Base-by-base conservation (phyloP, 1,284 basidiomycete species). In the Puccinia polysora region DNA sequence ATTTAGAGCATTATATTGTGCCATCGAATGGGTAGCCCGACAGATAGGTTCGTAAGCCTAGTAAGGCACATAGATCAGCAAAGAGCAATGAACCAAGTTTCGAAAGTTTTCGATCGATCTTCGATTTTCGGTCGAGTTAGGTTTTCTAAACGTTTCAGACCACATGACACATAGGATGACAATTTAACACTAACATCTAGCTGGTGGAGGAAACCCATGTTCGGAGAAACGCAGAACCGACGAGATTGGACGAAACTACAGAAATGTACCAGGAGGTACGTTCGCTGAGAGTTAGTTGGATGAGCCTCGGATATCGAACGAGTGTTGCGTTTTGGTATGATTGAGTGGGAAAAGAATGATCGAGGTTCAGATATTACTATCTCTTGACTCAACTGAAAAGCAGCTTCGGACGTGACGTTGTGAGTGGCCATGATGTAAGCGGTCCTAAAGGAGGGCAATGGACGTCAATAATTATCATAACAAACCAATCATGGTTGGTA, bases 41-140 rank as follows among this genome's bases (percentile, higher is more conserved):
- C 90, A 91, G 76, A 94, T 93, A 4, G 90, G 88, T 80, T 92
- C 90, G 75, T 92, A 94, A 81, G 93, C 89, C 89, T 90, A 32
- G 43, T 25, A n/a, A n/a, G n/a, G 8, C 32, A 65, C 28, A 34
- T 28, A 64, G 20, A 49, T 56, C 20, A 45, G 28, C 23, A 18
- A 45, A 38, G 20, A n/a, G 56, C 18, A 6, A 32, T 32, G 28
- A 45, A 34, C 58, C 20, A n/a, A 15, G 14, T 45, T 6, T 1
- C 32, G 25, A 10, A 30, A 36, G 14, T 47, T 43, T 8, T 36
- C 45, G 5, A 30, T 49, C 53, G 12, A 20, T 56, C 28, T 25
- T 23, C 18, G 14, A 25, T 25, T 14, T 4, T 8, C 20, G 34
- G 38, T 40, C 20, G 7, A 23, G 40, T 15, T 36, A 49, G 55